Base-by-base conservation (phyloP, 2,329 filamentous ascomycete species). In the Ophidiomyces ophidiicola region DNA sequence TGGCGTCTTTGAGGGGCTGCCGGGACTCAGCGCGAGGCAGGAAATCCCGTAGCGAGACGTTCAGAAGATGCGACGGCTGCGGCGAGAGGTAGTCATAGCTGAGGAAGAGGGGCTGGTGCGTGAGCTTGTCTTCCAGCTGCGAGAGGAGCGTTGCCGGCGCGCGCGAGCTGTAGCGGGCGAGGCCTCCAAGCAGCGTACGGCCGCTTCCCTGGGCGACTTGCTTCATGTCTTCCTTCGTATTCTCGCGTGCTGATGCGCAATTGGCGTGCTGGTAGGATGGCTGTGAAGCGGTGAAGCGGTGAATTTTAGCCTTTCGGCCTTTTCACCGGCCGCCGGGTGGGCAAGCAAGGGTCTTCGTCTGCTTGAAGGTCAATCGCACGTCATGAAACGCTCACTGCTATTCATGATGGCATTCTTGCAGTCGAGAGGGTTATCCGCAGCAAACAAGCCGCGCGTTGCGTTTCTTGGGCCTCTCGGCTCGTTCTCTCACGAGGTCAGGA, bases 401-500 rank as follows among this genome's bases (percentile, higher is more conserved):
- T 18, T 24, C 1, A 36, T 11, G 14, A 41, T 41, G 38, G 38
- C 38, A 17, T 36, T 41, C 18, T 14, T 36, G 26, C 38, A 41
- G 32, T 36, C 38, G 7, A 7, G 17, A 34, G 38, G 17, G 4
- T 12, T 35, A n/a, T 36, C 32, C n/a, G 24, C 38, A 29, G 32
- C 32, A 6, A 30, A 46, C 36, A 49, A 48, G 21, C 44, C 56
- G 31, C 53, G 47, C 40, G 57, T 63, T 25, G 70, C 74, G 29
- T 82, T 74, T 52, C 58, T 82, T 20, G 78, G 78, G 5, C 78
- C 78, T 3, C 58, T 67, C 48, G 74, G 74, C 17, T 80, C 76
- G 23, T 82, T 80, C 54, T 80, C 78, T 19, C 78, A 82, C 56
- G 77, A 81, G 69, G 78, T 80, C 47, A 48, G 47, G 20, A 37